phyloP scores from a whole-genome alignment of 2,329 filamentous ascomycete species.

The Talaromyces pinophilus region DNA sequence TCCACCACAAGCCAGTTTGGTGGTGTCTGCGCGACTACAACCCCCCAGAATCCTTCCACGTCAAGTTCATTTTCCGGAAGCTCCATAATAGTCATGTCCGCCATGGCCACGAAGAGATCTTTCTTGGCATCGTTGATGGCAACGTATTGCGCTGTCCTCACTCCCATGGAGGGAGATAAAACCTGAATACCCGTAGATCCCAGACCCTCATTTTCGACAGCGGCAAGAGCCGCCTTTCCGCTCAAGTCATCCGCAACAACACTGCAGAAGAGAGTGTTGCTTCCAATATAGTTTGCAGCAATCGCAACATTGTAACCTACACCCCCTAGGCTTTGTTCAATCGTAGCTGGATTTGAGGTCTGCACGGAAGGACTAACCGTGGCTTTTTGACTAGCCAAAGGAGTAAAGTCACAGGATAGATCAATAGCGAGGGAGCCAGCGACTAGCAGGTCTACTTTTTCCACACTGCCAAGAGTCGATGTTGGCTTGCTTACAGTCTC shows the following conservation, averaged over 20 bases:
- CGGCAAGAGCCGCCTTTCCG: constrained; percentile 70
- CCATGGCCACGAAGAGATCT: constrained; percentile 88
- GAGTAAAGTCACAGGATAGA: constrained; percentile 75
- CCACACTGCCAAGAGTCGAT: constrained; percentile 20
- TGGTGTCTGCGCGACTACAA: constrained; percentile 56
- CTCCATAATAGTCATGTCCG: constrained; percentile 85
- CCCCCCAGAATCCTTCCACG: constrained; percentile 60
- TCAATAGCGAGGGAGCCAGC: constrained; percentile 90
- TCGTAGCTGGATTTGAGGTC: constrained; percentile 82
- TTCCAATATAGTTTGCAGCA: constrained; percentile 71
- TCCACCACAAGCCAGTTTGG: constrained; percentile 84
- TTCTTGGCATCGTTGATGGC: constrained; percentile 82
- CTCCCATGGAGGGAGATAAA: constrained; percentile 54
- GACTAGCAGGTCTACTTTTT: constrained; percentile 70
- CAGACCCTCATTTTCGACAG: constrained; percentile 59
- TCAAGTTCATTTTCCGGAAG: constrained; percentile 43
- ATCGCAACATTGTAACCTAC: constrained; percentile 91
- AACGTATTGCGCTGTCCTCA: constrained; percentile 85
- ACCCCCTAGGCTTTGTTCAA: constrained; percentile 81
- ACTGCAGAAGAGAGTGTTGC: constrained; percentile 72
- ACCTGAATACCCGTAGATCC: constrained; percentile 67
- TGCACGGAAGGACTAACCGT: constrained; percentile 53
- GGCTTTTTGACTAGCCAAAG: constrained; percentile 41
- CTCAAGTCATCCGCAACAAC: constrained; percentile 77
- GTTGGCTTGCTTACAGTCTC: constrained; percentile 9